Percentiles rank a stretch among this genome's conserved stretches.
These are phyloP conservation scores for Senna siamea DNA, from an alignment of 306 rosid species.

Conservation along the genomic window DNA sequence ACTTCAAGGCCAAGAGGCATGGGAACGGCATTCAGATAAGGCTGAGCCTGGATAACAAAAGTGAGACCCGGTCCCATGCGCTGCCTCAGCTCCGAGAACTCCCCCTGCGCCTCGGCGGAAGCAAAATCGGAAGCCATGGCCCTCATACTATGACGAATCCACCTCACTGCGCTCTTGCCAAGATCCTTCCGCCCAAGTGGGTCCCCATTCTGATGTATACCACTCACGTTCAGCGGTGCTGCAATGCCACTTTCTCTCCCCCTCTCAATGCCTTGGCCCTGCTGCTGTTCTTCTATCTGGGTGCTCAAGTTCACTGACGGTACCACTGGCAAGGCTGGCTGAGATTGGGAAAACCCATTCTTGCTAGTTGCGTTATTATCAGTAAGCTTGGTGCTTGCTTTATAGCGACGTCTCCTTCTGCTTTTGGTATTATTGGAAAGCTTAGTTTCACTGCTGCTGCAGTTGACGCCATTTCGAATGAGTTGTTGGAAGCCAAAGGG, in stretches of 20 bases:
- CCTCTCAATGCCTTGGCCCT: not conserved
- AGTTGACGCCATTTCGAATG: slow-evolving; percentile 38
- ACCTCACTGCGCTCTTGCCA: slow-evolving; percentile 66
- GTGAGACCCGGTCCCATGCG: slow-evolving; percentile 68
- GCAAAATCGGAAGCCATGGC: slow-evolving; percentile 72
- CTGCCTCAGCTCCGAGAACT: slow-evolving; percentile 57
- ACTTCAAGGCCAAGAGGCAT: slow-evolving; percentile 80
- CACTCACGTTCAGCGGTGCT: slow-evolving; percentile 9
- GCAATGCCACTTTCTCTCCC: not conserved
- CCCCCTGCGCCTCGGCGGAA: slow-evolving; percentile 60
- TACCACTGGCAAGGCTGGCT: not conserved
- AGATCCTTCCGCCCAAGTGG: slow-evolving; percentile 74
- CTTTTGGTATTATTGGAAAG: slow-evolving; percentile 5
- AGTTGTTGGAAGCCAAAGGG: slow-evolving; percentile 32
- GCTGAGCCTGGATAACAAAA: slow-evolving; percentile 73
- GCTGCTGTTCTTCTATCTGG: not conserved
- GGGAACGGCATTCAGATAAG: slow-evolving; percentile 71
- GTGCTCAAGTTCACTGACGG: not conserved
- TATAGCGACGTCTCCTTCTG: slow-evolving; percentile 27
- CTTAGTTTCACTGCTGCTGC: slow-evolving; percentile 33
- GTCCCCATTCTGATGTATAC: slow-evolving; percentile 56
- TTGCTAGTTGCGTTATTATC: not conserved
- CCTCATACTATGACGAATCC: slow-evolving; percentile 73
- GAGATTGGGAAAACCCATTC: not conserved
- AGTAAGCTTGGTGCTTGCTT: slow-evolving; percentile 2